Evolutionary conservation across 2,329 filamentous ascomycete species (phyloP), one percentile per base, ranked within the genome.

Genomic region (Penicillium sp.): DNA sequence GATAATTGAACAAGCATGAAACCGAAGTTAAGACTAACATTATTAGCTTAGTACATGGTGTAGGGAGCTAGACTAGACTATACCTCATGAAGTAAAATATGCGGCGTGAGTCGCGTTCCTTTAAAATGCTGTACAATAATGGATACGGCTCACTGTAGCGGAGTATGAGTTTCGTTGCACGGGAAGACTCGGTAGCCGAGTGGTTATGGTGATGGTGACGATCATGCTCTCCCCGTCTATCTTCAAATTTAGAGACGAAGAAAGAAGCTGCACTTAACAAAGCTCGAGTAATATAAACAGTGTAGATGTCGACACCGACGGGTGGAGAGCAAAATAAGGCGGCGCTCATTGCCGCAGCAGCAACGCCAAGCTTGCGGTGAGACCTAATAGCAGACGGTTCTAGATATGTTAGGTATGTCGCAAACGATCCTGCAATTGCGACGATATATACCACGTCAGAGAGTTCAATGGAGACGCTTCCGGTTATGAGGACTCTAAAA

Each of bases 71-170:
- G 59, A 51, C 26, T 29, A 26, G 45, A 26, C 75, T 89, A 73
- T 82, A 96, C 91, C 85, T 86, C 88, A 97, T 97, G 70, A 98
- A 99, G 78, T 99, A 99, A 69, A 97, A 96, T 66, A 99, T 98
- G 49, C 94, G 88, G 62, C 95, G 86, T 17, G 94, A 98, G 75
- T 99, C 94, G 71, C 92, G 93, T 72, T 98, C 94, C 15, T 89
- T 87, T 70, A 99, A 80, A 62, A 99, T 92, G 57, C 92, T 90
- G 73, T 97, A 89, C 19, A 97, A 71, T 38, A 98, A 83, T 0
- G 94, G 93, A 74, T 90, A 92, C 29, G 83, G 83, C 53, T 90
- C 85, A 11, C 89, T 90, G 58, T 86, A 84, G 0, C 84, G 84
- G n/a, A 98, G 82, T 3, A 98, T 76, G 59, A 90, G 85, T 15